These are phyloP conservation scores for Aureobasidium sp. DNA, from an alignment of 2,329 filamentous ascomycete species.

Conservation along the genomic window DNA sequence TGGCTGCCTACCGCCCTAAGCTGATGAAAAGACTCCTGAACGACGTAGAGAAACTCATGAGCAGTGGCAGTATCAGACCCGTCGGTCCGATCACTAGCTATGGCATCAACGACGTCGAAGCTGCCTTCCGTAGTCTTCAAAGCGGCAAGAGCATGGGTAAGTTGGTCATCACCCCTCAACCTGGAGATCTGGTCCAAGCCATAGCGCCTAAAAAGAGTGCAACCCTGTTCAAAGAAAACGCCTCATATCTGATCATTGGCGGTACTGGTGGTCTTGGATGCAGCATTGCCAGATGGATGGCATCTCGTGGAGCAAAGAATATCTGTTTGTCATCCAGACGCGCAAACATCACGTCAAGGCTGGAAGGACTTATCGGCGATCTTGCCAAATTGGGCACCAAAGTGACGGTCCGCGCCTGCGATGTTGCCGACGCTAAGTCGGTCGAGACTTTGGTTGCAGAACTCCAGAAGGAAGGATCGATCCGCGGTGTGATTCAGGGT, in stretches of 20 bases:
- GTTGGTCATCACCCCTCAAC: slow-evolving; percentile 18
- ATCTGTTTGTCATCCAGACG: slow-evolving; percentile 11
- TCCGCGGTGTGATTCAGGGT: slow-evolving; percentile 21
- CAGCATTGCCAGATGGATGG: slow-evolving; percentile 19
- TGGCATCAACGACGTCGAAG: slow-evolving; percentile 17
- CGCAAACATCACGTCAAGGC: neutral
- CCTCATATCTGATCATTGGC: slow-evolving; percentile 21
- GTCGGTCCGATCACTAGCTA: slow-evolving; percentile 19
- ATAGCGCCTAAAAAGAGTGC: neutral
- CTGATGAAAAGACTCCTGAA: slow-evolving; percentile 19
- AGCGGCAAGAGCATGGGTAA: slow-evolving; percentile 22
- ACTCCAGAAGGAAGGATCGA: neutral
- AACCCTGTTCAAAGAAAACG: slow-evolving; percentile 1
- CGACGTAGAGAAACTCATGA: slow-evolving; percentile 19
- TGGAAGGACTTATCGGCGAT: slow-evolving; percentile 1
- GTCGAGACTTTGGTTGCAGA: neutral
- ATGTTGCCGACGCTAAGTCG: neutral
- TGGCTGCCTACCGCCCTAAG: slow-evolving; percentile 17
- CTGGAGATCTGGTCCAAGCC: neutral
- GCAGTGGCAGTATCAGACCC: slow-evolving; percentile 8
- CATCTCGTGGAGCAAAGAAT: slow-evolving; percentile 18
- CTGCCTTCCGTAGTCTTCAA: slow-evolving; percentile 17
- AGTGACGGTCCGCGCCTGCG: neutral
- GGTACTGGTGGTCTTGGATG: slow-evolving; percentile 23
- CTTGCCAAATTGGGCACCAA: neutral